These are phyloP conservation scores for Diaporthe longicolla DNA, from an alignment of 2,329 filamentous ascomycete genomes.

Conservation along the genomic window DNA sequence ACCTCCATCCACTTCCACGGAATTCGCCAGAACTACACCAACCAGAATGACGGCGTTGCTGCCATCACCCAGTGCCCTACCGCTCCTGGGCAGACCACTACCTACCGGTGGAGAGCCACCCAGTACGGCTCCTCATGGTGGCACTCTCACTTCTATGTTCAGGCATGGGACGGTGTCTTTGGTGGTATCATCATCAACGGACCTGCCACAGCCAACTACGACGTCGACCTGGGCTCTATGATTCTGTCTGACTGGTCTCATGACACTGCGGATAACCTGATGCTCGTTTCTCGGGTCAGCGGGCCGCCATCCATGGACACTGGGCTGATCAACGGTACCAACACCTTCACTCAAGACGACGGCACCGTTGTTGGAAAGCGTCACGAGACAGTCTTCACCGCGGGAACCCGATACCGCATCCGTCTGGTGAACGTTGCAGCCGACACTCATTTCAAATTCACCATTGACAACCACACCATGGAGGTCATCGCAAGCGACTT, in stretches of 20 bases:
- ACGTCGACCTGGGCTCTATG: constrained; percentile 72
- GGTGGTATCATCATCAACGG: constrained; percentile 74
- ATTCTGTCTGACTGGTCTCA: constrained; percentile 72
- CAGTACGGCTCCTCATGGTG: constrained; percentile 71
- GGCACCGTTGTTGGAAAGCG: constrained; percentile 50
- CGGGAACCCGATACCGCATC: constrained; percentile 57
- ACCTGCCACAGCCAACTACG: constrained; percentile 70
- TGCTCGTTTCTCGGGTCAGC: constrained; percentile 45
- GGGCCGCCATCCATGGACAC: constrained; percentile 57
- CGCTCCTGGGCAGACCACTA: constrained; percentile 64
- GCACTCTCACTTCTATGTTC: constrained; percentile 69
- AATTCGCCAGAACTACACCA: constrained; percentile 53
- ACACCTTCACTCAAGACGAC: constrained; percentile 52
- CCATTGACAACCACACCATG: constrained; percentile 63
- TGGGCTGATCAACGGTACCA: constrained; percentile 61
- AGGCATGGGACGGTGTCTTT: constrained; percentile 67
- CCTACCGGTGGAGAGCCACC: constrained; percentile 70
- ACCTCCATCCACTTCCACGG: constrained; percentile 59
- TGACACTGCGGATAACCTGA: constrained; percentile 56
- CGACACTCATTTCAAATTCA: constrained; percentile 45
- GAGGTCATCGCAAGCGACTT: constrained; percentile 64
- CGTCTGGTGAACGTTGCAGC: constrained; percentile 37
- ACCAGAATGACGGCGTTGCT: constrained; percentile 54
- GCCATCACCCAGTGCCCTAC: constrained; percentile 64
- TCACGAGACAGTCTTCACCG: constrained; percentile 55